Percentiles rank a stretch among this genome's conserved stretches.
phyloP scores from a whole-genome alignment of 164 flowering plant genomes.

The Litsea cubeba region DNA sequence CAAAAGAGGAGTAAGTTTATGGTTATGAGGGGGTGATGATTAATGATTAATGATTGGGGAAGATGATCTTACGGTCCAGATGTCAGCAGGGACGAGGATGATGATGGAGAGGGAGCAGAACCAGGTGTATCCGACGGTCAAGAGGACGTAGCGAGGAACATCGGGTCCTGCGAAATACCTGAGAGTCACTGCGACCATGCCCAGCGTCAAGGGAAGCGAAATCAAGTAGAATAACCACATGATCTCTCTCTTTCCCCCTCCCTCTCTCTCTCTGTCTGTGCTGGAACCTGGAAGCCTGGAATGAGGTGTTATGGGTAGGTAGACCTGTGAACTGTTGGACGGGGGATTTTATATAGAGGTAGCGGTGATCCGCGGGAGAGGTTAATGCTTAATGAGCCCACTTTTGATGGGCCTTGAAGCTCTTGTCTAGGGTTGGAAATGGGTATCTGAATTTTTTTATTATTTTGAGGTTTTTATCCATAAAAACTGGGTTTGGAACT shows the following conservation, averaged over 20 bases:
- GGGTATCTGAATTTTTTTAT: too few relatives aligned
- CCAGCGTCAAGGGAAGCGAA: conserved; percentile 85
- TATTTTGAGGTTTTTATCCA: too few relatives aligned
- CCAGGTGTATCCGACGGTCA: conserved; percentile 98
- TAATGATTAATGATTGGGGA: too few relatives aligned
- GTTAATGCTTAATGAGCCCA: too few relatives aligned
- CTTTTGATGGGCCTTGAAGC: too few relatives aligned
- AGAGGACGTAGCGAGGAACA: conserved; percentile 81
- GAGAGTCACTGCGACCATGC: conserved; percentile 79
- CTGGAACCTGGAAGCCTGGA: too few relatives aligned
- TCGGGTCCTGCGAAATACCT: conserved; percentile 87
- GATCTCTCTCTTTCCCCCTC: conserved; percentile 4
- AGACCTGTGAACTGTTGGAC: too few relatives aligned
- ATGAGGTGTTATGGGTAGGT: too few relatives aligned
- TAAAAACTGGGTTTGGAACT: too few relatives aligned
- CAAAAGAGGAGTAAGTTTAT: neutral
- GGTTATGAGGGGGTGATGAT: neutral
- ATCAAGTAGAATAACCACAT: conserved; percentile 99
- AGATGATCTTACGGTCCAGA: conserved; percentile 63
- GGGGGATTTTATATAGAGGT: too few relatives aligned
- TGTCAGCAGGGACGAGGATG: conserved; percentile 98
- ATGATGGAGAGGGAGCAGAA: conserved; percentile 93
- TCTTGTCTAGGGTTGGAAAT: too few relatives aligned
- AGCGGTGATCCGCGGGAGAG: too few relatives aligned
- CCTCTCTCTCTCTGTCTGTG: neutral